These are phyloP conservation scores for Decorospora gaudefroyi DNA, from an alignment of 2,329 filamentous ascomycete genomes.

Conservation along the genomic window DNA sequence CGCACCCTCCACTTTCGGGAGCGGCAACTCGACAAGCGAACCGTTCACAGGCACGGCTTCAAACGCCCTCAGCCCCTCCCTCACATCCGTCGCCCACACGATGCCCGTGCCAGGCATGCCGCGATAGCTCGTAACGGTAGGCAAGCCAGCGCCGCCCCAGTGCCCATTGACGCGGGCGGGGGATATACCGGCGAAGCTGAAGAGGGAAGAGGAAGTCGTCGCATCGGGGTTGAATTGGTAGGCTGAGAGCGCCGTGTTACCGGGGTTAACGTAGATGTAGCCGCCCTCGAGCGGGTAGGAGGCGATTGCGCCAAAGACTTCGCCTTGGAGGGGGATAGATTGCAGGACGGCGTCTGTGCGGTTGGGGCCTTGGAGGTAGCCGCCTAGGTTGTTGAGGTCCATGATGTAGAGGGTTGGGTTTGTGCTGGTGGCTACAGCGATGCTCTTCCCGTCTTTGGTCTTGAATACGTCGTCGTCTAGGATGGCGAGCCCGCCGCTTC, in stretches of 20 bases:
- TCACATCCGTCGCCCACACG: constrained; percentile 50
- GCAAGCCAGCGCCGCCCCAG: constrained; percentile 39
- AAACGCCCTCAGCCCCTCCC: constrained; percentile 49
- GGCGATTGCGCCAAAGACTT: constrained; percentile 29
- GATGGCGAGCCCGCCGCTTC: constrained; percentile 20
- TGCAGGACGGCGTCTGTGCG: constrained; percentile 29
- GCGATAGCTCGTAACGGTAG: constrained; percentile 48
- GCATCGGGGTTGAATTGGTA: constrained; percentile 32
- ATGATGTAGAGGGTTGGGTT: constrained; percentile 36
- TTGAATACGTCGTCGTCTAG: constrained; percentile 25
- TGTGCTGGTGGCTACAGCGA: constrained; percentile 39
- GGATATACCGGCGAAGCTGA: constrained; percentile 38
- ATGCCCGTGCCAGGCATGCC: constrained; percentile 34
- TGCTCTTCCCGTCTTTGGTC: constrained; percentile 22
- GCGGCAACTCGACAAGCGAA: constrained; percentile 40
- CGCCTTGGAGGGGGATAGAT: constrained; percentile 24
- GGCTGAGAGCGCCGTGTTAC: constrained; percentile 33
- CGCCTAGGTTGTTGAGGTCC: constrained; percentile 30
- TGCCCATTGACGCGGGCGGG: constrained; percentile 30
- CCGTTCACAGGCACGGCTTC: constrained; percentile 50
- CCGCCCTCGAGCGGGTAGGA: constrained; percentile 35
- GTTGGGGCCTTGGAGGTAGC: constrained; percentile 27
- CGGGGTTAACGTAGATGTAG: constrained; percentile 39
- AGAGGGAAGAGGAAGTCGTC: constrained; percentile 22
- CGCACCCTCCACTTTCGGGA: constrained; percentile 47